A percentile compares a stretch with the other conserved stretches of the same genome.
Conservation (phyloP, 495 filamentous ascomycete genomes). For the Lasiosphaeria hispida region DNA sequence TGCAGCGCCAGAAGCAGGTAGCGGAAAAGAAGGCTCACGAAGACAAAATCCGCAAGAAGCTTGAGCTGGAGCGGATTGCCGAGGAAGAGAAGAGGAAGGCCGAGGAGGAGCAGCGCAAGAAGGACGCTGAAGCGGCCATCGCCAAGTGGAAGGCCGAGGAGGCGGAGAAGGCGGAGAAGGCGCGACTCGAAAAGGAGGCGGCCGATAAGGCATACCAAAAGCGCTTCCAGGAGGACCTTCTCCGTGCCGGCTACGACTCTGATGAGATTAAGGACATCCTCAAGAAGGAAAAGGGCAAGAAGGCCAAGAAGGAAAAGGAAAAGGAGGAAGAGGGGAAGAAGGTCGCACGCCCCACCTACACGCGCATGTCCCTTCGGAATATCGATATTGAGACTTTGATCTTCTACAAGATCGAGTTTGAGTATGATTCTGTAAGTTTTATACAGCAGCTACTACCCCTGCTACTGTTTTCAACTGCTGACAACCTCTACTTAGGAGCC, state of each 20-base stretch:
- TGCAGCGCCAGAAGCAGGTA: constrained; percentile 41
- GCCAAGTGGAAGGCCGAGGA: constrained; percentile 56
- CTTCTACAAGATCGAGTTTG: constrained; percentile 50
- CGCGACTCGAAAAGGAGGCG: constrained; percentile 46
- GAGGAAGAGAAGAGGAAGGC: constrained; percentile 50
- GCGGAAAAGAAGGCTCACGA: constrained; percentile 46
- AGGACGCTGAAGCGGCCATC: constrained; percentile 55
- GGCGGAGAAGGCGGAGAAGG: constrained; percentile 45
- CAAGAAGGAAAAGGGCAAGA: constrained; percentile 49
- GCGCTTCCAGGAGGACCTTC: constrained; percentile 48
- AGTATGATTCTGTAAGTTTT: constrained; percentile 48
- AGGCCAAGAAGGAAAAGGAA: constrained; percentile 31
- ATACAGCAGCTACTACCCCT: neutral
- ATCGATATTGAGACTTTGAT: constrained; percentile 56
- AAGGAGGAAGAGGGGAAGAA: constrained; percentile 25
- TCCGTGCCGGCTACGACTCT: constrained; percentile 50
- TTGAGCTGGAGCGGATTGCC: constrained; percentile 56
- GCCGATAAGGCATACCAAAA: constrained; percentile 51
- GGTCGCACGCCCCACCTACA: constrained; percentile 48
- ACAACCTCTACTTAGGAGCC: constrained; percentile 49
- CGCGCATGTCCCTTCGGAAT: constrained; percentile 55
- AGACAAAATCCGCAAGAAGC: constrained; percentile 48
- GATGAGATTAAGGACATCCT: constrained; percentile 52
- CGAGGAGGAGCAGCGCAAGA: constrained; percentile 44
- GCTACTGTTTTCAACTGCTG: constrained; percentile 20